These are phyloP conservation scores for Suillus alpinus DNA, from an alignment of 768 basidiomycete species.

Conservation along the genomic window DNA sequence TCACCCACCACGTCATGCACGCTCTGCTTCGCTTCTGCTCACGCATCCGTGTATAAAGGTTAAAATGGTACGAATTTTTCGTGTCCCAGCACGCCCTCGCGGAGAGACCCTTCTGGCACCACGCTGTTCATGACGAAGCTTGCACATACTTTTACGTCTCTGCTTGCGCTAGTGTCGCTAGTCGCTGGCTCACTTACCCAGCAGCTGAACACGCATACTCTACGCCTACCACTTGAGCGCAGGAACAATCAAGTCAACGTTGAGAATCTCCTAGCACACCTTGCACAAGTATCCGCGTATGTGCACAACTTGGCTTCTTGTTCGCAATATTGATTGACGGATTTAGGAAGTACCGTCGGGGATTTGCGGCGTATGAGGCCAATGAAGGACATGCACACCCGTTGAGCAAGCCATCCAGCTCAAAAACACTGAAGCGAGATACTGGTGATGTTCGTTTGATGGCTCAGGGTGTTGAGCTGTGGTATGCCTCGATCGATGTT, in stretches of 20 bases:
- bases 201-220: constrained; percentile 5
- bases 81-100: neutral
- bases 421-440: constrained; percentile 21
- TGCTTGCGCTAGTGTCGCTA: constrained; percentile 18
- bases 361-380: constrained; percentile 41
- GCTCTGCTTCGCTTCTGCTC: neutral
- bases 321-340: neutral
- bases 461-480: constrained; percentile 37
- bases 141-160: constrained; percentile 6
- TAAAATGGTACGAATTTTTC: neutral
- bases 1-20: neutral
- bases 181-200: constrained; percentile 4
- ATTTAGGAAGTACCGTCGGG: constrained; percentile 41
- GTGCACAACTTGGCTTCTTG: neutral
- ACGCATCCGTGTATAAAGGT: neutral
- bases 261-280: constrained; percentile 11
- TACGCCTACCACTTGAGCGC: constrained; percentile 23
- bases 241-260: constrained; percentile 6
- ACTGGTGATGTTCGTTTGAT: constrained; percentile 32
- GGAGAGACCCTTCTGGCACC: neutral
- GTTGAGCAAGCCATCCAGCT: constrained; percentile 11
- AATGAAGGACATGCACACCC: constrained; percentile 45
- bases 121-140: constrained; percentile 18
- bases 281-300: constrained; percentile 18
- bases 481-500: constrained; percentile 45